Percentiles rank a stretch among this genome's conserved stretches.
These are phyloP conservation scores for Colletotrichum melonis DNA, from an alignment of 2,329 filamentous ascomycete genomes.

Conservation along the genomic window DNA sequence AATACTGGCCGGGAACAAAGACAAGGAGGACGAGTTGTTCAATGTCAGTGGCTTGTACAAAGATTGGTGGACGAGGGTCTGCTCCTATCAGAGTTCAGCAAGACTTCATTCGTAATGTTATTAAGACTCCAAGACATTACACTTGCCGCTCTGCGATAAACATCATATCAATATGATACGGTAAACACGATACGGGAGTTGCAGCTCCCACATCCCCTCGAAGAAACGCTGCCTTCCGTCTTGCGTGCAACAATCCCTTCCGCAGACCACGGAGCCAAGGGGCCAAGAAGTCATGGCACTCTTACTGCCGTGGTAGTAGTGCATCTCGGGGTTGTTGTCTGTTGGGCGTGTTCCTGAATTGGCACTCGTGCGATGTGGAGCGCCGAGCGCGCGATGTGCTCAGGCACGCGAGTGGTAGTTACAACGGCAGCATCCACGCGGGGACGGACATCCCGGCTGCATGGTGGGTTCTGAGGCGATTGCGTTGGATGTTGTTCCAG, in stretches of 20 bases:
- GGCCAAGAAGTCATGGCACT: conserved; percentile 27
- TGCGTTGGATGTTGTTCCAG: conserved; percentile 11
- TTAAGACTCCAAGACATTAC: background rate
- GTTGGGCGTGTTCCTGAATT: conserved; percentile 29
- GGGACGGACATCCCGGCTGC: conserved; percentile 79
- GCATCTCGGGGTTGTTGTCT: background rate
- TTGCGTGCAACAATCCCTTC: background rate
- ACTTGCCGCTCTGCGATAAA: background rate
- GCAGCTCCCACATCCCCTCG: background rate
- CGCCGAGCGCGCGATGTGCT: background rate
- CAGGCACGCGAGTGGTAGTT: background rate
- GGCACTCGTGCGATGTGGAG: conserved; percentile 24
- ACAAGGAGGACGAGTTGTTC: background rate
- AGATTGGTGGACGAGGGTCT: background rate
- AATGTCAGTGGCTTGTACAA: background rate
- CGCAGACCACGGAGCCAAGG: background rate
- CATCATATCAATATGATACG: background rate
- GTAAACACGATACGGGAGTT: background rate
- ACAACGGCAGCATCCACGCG: conserved; percentile 69
- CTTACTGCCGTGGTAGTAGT: conserved; percentile 15
- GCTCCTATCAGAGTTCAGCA: background rate
- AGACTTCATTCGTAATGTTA: background rate
- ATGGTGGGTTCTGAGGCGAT: conserved; percentile 70
- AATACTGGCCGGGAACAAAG: background rate
- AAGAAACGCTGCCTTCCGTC: background rate